Percentiles rank a stretch among this genome's conserved stretches.
Conservation (phyloP, 306 rosid genomes). For the Hippophae rhamnoides region DNA sequence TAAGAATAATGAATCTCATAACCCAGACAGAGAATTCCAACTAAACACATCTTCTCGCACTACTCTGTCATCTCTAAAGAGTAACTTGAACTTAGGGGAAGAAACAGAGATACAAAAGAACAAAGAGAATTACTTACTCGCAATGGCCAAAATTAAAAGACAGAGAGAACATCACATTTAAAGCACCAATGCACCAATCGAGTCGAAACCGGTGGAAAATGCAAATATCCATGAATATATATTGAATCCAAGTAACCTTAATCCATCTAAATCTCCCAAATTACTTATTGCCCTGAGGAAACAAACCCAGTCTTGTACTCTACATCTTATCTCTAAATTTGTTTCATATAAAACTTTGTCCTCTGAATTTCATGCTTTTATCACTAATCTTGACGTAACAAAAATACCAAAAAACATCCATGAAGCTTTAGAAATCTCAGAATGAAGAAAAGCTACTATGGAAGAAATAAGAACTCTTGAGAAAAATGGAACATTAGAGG, state of each 20-base stretch:
- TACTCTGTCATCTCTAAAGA: too few relatives aligned
- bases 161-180: too few relatives aligned
- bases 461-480: background rate
- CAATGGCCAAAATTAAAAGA: too few relatives aligned
- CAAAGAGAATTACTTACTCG: too few relatives aligned
- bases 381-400: background rate
- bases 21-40: too few relatives aligned
- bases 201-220: background rate
- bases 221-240: background rate
- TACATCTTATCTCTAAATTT: constrained; percentile 1
- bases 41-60: too few relatives aligned
- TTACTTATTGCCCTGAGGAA: background rate
- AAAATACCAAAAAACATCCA: background rate
- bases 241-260: too few relatives aligned
- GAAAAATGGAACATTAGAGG: background rate
- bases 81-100: too few relatives aligned
- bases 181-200: too few relatives aligned
- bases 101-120: too few relatives aligned
- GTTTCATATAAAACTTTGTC: background rate
- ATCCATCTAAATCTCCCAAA: background rate
- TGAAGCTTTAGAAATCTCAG: background rate
- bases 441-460: background rate
- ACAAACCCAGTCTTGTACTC: background rate
- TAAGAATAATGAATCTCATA: too few relatives aligned
- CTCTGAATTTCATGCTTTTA: background rate